Conservation (phyloP, 305 asterid species). For the Solanum aculeatissimum region DNA sequence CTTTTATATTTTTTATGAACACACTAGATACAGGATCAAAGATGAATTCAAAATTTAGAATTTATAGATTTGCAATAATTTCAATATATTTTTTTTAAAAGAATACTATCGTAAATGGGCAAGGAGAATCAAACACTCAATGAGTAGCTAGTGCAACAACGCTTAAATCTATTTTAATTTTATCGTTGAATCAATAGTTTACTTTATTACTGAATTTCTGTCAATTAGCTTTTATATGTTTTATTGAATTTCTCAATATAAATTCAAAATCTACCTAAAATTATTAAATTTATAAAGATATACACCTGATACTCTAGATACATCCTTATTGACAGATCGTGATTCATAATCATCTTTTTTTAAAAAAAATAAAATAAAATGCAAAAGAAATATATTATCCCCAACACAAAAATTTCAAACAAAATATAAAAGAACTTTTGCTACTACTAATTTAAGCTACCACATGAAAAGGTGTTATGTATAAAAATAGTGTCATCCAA, state of each 20-base stretch:
- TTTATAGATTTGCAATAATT: not conserved
- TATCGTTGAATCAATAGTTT: not conserved
- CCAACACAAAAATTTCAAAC: not conserved
- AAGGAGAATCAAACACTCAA: not conserved
- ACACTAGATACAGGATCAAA: fast-evolving
- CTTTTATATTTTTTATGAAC: not conserved
- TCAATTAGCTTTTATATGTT: not conserved
- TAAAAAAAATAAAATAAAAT: too few relatives aligned
- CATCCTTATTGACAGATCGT: too few relatives aligned
- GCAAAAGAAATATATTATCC: not conserved
- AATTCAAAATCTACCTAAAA: not conserved
- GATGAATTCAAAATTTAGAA: not conserved
- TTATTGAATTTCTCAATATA: not conserved
- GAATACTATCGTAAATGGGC: not conserved
- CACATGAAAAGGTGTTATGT: not conserved
- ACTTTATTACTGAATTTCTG: not conserved
- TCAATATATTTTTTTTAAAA: not conserved
- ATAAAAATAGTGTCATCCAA: not conserved
- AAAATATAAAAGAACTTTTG: not conserved
- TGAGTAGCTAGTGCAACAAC: not conserved
- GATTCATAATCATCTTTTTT: too few relatives aligned
- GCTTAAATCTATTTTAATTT: not conserved
- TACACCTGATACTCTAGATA: not conserved
- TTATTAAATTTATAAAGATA: not conserved
- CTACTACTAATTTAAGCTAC: not conserved